These are phyloP conservation scores for Boechera divaricarpa DNA, from an alignment of 345 rosid species.

Conservation along the genomic window DNA sequence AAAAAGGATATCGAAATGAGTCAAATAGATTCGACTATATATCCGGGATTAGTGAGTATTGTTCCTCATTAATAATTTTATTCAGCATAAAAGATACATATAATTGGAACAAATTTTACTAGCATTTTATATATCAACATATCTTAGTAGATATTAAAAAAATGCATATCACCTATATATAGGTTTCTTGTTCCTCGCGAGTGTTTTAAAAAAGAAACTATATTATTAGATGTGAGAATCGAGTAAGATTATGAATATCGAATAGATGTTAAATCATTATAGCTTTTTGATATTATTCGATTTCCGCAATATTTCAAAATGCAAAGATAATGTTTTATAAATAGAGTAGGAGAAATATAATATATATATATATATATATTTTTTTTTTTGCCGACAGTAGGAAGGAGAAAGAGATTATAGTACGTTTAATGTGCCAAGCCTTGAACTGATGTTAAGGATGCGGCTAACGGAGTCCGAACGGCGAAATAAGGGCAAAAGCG, in stretches of 20 bases:
- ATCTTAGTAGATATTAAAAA: no score
- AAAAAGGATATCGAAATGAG: conserved; percentile 12
- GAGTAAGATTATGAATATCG: not conserved
- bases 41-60: not conserved
- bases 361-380: no score
- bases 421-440: conserved; percentile 78
- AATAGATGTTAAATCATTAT: not conserved
- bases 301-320: not conserved
- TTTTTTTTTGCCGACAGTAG: no score
- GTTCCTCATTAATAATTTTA: not conserved
- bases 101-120: not conserved
- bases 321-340: not conserved
- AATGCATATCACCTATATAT: no score
- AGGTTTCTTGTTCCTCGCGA: no score
- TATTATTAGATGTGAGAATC: not conserved
- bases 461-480: conserved; percentile 54
- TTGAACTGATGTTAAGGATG: conserved; percentile 77
- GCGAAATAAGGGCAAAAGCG: conserved; percentile 77
- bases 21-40: not conserved
- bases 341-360: not conserved
- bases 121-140: not conserved
- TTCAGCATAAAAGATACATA: not conserved
- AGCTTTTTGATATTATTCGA: not conserved
- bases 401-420: conserved; percentile 11
- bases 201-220: no score